phyloP scores from a whole-genome alignment of 345 rosid genomes.

The Atalantia buxifolia region DNA sequence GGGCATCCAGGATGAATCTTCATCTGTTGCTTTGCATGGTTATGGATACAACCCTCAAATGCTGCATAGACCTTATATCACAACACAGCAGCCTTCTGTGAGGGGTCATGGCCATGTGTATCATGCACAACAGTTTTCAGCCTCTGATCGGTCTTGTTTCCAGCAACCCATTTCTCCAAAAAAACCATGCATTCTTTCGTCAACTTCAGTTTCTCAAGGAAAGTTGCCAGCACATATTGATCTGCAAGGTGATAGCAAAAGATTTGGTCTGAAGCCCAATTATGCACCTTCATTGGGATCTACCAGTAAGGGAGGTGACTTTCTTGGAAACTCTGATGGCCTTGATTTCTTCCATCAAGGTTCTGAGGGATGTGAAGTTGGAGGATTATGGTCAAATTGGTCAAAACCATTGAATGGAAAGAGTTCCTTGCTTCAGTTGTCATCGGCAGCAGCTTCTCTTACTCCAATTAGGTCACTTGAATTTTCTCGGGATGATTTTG shows the following conservation, averaged over 20 bases:
- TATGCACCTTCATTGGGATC: slow-evolving; percentile 22
- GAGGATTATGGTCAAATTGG: slow-evolving; percentile 36
- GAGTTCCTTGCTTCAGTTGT: slow-evolving; percentile 26
- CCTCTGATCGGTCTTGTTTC: slow-evolving; percentile 28
- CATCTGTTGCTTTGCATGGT: slow-evolving; percentile 34
- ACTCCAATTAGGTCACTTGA: slow-evolving; percentile 26
- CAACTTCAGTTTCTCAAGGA: slow-evolving; percentile 26
- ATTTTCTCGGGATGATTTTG: slow-evolving; percentile 33
- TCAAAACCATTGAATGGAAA: slow-evolving; percentile 24
- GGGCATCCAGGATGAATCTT: slow-evolving; percentile 33
- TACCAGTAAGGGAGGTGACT: slow-evolving; percentile 25
- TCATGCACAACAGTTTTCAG: slow-evolving; percentile 26
- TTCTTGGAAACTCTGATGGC: slow-evolving; percentile 26
- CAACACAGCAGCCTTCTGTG: slow-evolving; percentile 21
- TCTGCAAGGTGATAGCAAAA: slow-evolving; percentile 28
- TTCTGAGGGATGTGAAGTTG: slow-evolving; percentile 27
- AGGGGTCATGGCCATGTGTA: slow-evolving; percentile 30
- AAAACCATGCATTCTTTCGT: slow-evolving; percentile 19
- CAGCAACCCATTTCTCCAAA: slow-evolving; percentile 33
- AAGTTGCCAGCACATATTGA: slow-evolving; percentile 32
- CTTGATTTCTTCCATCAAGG: slow-evolving; percentile 24
- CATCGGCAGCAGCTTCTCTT: slow-evolving; percentile 27
- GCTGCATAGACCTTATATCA: slow-evolving; percentile 27
- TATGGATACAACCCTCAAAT: slow-evolving; percentile 30
- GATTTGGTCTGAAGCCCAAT: slow-evolving; percentile 28